Conservation (phyloP, 352 stramenopile species). For the Lagenidium sp. region DNA sequence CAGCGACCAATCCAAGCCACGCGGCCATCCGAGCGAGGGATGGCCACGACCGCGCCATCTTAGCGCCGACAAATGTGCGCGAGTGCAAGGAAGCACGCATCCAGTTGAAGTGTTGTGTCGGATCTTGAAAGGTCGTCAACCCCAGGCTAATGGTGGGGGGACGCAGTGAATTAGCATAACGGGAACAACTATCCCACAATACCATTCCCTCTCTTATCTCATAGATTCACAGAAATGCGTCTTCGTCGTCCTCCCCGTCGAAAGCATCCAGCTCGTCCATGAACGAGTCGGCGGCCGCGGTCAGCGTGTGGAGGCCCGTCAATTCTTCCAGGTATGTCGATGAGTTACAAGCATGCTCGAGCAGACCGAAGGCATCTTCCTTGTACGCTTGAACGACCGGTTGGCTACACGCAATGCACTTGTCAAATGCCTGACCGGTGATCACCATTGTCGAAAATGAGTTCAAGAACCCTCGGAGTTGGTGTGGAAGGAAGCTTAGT, state of each 20-base stretch:
- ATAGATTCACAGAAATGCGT: too few relatives aligned
- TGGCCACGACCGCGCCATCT: too few relatives aligned
- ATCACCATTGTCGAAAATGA: slow-evolving; percentile 79
- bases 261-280: slow-evolving; percentile 55
- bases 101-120: too few relatives aligned
- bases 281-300: slow-evolving; percentile 41
- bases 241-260: slow-evolving; percentile 53
- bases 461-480: slow-evolving; percentile 94
- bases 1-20: too few relatives aligned
- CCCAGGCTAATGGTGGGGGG: too few relatives aligned
- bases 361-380: slow-evolving; percentile 25
- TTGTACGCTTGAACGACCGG: slow-evolving; percentile 86
- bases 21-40: too few relatives aligned
- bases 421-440: slow-evolving; percentile 89
- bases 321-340: slow-evolving; percentile 71
- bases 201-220: too few relatives aligned
- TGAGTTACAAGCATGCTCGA: slow-evolving; percentile 63
- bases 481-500: slow-evolving; percentile 88
- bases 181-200: too few relatives aligned
- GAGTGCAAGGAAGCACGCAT: too few relatives aligned
- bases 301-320: slow-evolving; percentile 57
- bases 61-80: too few relatives aligned
- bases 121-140: too few relatives aligned
- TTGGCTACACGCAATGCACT: slow-evolving; percentile 94
- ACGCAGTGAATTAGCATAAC: too few relatives aligned